These are phyloP conservation scores for Eucalyptus pauciflora DNA, from an alignment of 345 rosid genomes.

Conservation along the genomic window DNA sequence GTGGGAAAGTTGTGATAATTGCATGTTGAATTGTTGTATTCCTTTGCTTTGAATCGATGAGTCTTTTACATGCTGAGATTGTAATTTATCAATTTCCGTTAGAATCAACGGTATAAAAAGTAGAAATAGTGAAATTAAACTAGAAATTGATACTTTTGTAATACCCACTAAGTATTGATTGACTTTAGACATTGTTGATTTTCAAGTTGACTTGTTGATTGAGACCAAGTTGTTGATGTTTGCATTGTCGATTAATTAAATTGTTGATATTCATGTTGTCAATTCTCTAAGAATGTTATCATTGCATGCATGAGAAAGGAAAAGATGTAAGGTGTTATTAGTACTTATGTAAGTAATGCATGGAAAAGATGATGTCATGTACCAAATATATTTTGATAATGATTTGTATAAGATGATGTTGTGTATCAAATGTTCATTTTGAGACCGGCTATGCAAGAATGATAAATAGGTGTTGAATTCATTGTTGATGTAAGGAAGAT, in stretches of 20 bases:
- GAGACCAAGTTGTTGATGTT: not conserved
- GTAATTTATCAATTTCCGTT: not conserved
- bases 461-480: not conserved
- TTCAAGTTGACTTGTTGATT: not conserved
- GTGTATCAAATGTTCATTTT: not conserved
- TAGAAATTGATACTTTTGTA: too few relatives aligned
- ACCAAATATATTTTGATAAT: not conserved
- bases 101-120: too few relatives aligned
- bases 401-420: not conserved
- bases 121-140: too few relatives aligned
- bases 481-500: not conserved
- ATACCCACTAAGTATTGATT: not conserved
- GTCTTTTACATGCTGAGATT: not conserved
- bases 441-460: not conserved
- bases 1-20: not conserved
- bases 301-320: not conserved
- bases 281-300: not conserved
- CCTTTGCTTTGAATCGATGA: not conserved
- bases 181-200: too few relatives aligned
- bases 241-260: not conserved
- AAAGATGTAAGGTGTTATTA: not conserved
- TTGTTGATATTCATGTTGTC: not conserved
- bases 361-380: not conserved
- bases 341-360: not conserved
- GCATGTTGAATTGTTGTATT: not conserved